Percentiles rank a stretch among this genome's conserved stretches.
These are phyloP conservation scores for Cyberlindnera euphorbiiphila DNA, from an alignment of 805 yeast species.

Conservation along the genomic window DNA sequence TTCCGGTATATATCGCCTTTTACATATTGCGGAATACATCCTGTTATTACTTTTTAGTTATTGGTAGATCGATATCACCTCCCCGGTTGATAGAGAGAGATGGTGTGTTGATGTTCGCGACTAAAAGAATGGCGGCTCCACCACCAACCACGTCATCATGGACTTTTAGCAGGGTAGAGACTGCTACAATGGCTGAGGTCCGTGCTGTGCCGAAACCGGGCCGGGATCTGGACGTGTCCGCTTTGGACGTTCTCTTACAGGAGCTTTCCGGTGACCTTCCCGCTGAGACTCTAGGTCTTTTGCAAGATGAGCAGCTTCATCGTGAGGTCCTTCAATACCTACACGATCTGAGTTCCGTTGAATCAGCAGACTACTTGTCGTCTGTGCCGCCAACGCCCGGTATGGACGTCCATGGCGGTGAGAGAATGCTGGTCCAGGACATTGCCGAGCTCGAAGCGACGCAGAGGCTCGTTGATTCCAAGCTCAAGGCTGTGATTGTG, in stretches of 20 bases:
- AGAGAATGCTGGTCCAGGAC: constrained; percentile 53
- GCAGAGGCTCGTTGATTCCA: constrained; percentile 44
- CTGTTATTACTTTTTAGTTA: no score
- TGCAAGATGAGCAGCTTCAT: constrained; percentile 33
- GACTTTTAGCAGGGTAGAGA: no score
- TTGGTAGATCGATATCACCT: no score
- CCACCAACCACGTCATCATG: no score
- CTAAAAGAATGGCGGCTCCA: no score
- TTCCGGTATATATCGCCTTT: no score
- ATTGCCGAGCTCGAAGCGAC: constrained; percentile 67
- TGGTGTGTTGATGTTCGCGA: no score
- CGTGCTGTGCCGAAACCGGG: background rate
- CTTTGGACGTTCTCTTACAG: constrained; percentile 33
- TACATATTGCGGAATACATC: no score
- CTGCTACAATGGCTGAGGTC: background rate
- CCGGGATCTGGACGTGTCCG: constrained; percentile 11
- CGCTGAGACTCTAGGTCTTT: constrained; percentile 19
- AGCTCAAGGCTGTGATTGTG: constrained; percentile 37
- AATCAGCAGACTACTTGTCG: constrained; percentile 40
- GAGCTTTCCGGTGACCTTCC: constrained; percentile 32
- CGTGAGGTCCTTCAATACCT: constrained; percentile 34
- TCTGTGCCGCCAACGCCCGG: constrained; percentile 39
- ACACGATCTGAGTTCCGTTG: constrained; percentile 42
- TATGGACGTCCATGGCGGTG: constrained; percentile 22
- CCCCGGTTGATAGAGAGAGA: no score